These are phyloP conservation scores for Coemansia sp. DNA, from an alignment of 192 early-diverging fungal genomes.

Conservation along the genomic window DNA sequence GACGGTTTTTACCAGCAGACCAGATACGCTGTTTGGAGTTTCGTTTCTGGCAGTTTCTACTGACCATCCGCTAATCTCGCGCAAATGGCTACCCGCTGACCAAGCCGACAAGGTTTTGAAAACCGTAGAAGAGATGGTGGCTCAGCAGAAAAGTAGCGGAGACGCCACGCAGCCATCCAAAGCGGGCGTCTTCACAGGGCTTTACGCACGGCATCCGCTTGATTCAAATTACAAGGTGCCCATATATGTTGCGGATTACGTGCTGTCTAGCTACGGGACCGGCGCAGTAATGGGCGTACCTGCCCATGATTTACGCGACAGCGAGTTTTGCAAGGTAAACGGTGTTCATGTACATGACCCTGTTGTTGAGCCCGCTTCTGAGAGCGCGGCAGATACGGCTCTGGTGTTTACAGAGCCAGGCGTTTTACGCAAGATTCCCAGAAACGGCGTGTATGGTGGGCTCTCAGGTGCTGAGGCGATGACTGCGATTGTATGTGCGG, in stretches of 20 bases:
- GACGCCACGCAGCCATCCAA: constrained; percentile 13
- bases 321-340: constrained; percentile 64
- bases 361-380: constrained; percentile 50
- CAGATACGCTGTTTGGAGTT: constrained; percentile 77
- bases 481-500: constrained; percentile 57
- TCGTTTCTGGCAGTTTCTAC: constrained; percentile 68
- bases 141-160: constrained; percentile 9
- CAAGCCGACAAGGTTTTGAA: constrained; percentile 17
- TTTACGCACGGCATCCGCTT: constrained; percentile 66
- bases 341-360: constrained; percentile 33
- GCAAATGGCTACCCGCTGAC: constrained; percentile 14
- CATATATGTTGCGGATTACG: constrained; percentile 74
- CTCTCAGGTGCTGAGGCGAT: constrained; percentile 62
- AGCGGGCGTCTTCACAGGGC: constrained; percentile 62
- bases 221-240: constrained; percentile 57
- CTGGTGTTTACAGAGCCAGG: constrained; percentile 58
- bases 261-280: constrained; percentile 74
- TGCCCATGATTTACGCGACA: constrained; percentile 76
- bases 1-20: constrained; percentile 76
- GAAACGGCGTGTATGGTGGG: constrained; percentile 63
- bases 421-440: constrained; percentile 46
- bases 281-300: constrained; percentile 90
- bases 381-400: background rate
- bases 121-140: constrained; percentile 19
- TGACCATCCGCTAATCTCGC: constrained; percentile 62